These are phyloP conservation scores for Fraxinus ornus DNA, from an alignment of 305 asterid species.

Conservation along the genomic window DNA sequence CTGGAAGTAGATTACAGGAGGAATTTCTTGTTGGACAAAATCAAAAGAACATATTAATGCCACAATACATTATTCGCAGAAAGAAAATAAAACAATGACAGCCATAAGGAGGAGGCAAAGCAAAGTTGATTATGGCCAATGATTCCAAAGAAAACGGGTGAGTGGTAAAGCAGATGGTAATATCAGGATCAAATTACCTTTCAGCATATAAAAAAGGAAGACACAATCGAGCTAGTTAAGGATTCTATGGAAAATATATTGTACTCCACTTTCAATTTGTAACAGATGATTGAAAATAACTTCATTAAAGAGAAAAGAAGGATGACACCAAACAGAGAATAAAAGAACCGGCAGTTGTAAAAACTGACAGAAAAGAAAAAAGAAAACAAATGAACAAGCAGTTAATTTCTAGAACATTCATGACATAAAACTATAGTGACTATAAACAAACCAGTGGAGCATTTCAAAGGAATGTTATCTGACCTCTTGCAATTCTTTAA, in stretches of 20 bases:
- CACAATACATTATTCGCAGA: neutral
- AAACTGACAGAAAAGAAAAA: neutral
- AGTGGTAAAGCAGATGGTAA: neutral
- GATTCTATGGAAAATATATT: neutral
- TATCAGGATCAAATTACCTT: neutral
- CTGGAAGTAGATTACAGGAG: neutral
- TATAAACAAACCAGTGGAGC: neutral
- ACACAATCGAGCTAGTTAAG: neutral
- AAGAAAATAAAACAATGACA: neutral
- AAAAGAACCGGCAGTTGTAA: neutral
- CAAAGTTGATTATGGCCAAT: neutral
- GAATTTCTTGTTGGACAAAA: neutral
- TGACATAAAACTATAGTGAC: neutral
- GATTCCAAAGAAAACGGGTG: neutral
- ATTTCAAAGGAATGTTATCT: conserved; percentile 26
- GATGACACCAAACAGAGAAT: neutral
- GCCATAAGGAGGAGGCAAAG: neutral
- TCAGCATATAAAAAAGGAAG: neutral
- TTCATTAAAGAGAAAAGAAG: neutral
- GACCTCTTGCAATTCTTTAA: conserved; percentile 78
- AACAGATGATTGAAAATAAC: neutral
- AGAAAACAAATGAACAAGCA: neutral
- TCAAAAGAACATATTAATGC: neutral
- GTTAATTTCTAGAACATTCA: neutral
- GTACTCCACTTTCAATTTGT: neutral